Evolutionary conservation across 345 rosid genomes (phyloP).

Genomic region (Eucalyptus pauciflora): DNA sequence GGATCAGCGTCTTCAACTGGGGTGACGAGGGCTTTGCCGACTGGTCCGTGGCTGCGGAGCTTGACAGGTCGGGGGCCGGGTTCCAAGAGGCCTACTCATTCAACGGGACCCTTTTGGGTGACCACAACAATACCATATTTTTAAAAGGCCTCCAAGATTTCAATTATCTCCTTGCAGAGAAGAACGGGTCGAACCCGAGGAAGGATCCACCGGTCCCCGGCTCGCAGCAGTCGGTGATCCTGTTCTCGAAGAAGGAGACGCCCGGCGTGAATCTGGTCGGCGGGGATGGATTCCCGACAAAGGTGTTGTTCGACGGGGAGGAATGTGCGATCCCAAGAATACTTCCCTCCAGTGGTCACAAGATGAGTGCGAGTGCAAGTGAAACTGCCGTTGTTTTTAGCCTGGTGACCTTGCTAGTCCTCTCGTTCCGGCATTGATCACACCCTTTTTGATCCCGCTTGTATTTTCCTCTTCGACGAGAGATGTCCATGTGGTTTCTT

Average conservation of each 20-base stretch:
- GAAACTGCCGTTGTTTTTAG: background rate
- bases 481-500: background rate
- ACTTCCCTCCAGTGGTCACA: constrained; percentile 1
- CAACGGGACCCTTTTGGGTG: constrained; percentile 10
- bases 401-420: background rate
- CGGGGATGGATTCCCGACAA: constrained; percentile 34
- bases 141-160: constrained; percentile 9
- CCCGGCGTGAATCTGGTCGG: constrained; percentile 9
- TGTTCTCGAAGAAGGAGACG: constrained; percentile 17
- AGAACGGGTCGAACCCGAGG: constrained; percentile 14
- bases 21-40: constrained; percentile 4
- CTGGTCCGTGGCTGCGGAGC: constrained; percentile 24
- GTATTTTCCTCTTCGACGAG: background rate
- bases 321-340: constrained; percentile 23
- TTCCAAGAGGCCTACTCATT: constrained; percentile 30
- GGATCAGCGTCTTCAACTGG: constrained; percentile 37
- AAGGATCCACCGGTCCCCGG: constrained; percentile 39
- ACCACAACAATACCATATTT: constrained; percentile 10
- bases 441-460: background rate
- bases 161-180: constrained; percentile 24
- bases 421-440: background rate
- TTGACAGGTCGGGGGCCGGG: constrained; percentile 9
- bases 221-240: constrained; percentile 29
- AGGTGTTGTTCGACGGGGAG: constrained; percentile 28
- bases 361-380: background rate